phyloP scores from a whole-genome alignment of 2,329 filamentous ascomycete genomes.

The Didymella sp. region DNA sequence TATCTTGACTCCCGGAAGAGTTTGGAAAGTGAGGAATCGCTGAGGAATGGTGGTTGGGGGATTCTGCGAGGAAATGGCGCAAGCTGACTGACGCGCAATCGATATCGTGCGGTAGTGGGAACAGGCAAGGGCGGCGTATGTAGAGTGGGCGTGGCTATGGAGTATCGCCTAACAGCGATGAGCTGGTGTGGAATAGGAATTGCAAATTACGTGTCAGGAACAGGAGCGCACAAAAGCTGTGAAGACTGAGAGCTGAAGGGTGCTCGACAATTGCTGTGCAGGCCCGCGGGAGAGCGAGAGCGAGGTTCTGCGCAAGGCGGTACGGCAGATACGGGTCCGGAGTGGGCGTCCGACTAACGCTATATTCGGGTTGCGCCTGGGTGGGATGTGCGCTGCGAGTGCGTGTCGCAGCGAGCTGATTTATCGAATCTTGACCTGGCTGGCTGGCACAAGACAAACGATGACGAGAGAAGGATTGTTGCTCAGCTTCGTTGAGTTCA shows the following conservation, averaged over 20 bases:
- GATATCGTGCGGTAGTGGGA: neutral
- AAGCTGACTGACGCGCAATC: slow-evolving; percentile 2
- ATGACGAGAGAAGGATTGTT: slow-evolving; percentile 20
- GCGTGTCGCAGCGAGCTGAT: slow-evolving; percentile 6
- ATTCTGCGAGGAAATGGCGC: neutral
- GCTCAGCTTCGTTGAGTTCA: slow-evolving; percentile 21
- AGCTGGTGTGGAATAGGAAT: slow-evolving; percentile 2
- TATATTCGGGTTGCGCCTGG: slow-evolving; percentile 7
- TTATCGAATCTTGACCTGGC: slow-evolving; percentile 13
- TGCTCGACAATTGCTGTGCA: slow-evolving; percentile 15
- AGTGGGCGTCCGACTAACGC: slow-evolving; percentile 8
- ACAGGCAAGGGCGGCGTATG: slow-evolving; percentile 2
- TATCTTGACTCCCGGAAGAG: no score
- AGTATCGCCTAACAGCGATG: no score
- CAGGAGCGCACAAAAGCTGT: slow-evolving; percentile 3
- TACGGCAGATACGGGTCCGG: slow-evolving; percentile 14
- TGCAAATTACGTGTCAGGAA: neutral
- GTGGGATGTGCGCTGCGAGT: neutral
- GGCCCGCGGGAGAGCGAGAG: slow-evolving; percentile 10
- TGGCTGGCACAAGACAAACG: slow-evolving; percentile 13
- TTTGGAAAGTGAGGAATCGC: neutral
- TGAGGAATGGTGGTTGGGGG: neutral
- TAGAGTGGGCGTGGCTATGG: neutral
- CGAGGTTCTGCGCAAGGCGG: slow-evolving; percentile 15
- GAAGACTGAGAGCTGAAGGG: slow-evolving; percentile 11